Evolutionary conservation across 1,284 basidiomycete species (phyloP).

Genomic region (Trichosporon inkin): DNA sequence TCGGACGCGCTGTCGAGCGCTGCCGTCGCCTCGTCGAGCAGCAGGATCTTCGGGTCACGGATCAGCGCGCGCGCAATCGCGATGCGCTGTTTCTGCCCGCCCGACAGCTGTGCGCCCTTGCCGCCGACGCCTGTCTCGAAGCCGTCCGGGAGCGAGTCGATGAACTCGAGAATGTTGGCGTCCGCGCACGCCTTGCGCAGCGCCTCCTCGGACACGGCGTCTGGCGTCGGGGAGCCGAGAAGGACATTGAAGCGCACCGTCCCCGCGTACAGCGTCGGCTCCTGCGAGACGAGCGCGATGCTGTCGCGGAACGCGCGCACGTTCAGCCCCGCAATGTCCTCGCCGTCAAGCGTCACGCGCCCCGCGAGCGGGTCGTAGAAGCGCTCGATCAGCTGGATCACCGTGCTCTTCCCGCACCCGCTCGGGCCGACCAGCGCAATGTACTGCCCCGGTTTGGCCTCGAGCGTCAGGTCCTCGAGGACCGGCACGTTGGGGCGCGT

Average conservation of each 20-base stretch:
- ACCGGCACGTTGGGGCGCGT: constrained; percentile 84
- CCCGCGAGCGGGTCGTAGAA: constrained; percentile 55
- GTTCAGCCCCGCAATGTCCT: constrained; percentile 74
- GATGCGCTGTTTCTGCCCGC: constrained; percentile 70
- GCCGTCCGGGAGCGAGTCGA: constrained; percentile 76
- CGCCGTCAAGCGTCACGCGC: constrained; percentile 62
- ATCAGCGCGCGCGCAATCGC: constrained; percentile 93
- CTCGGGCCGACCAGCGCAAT: constrained; percentile 86
- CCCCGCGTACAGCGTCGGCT: constrained; percentile 85
- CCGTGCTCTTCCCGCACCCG: constrained; percentile 60
- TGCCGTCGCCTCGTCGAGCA: constrained; percentile 88
- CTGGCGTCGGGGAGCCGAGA: constrained; percentile 77
- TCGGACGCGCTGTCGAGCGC: constrained; percentile 90
- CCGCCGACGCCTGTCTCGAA: constrained; percentile 91
- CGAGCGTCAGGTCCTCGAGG: constrained; percentile 70
- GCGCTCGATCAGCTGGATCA: constrained; percentile 55
- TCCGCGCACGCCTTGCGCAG: constrained; percentile 74
- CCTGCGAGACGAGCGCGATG: constrained; percentile 86
- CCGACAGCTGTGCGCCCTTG: constrained; percentile 87
- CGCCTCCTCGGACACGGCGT: constrained; percentile 81
- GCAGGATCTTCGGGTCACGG: constrained; percentile 84
- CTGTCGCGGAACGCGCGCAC: constrained; percentile 76
- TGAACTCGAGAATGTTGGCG: constrained; percentile 85
- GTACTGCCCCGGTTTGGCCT: constrained; percentile 78
- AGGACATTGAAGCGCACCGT: constrained; percentile 82